These are phyloP conservation scores for Beauveria sp. DNA, from an alignment of 2,329 filamentous ascomycete species.

Conservation along the genomic window DNA sequence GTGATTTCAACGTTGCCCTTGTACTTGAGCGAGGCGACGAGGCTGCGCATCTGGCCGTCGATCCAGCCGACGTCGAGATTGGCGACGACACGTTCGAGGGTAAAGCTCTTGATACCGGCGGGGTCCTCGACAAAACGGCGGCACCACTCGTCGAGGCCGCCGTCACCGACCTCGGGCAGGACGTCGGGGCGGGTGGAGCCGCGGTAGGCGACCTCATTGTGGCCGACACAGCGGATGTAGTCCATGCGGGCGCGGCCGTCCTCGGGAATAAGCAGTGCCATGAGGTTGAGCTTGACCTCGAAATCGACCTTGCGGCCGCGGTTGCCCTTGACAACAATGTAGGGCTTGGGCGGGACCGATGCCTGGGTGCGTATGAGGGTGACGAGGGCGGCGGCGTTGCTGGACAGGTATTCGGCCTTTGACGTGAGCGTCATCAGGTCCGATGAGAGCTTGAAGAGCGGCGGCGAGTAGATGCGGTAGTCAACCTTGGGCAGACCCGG, in stretches of 20 bases:
- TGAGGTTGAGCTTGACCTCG: slow-evolving; percentile 45
- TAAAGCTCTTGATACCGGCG: slow-evolving; percentile 39
- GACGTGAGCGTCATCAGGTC: slow-evolving; percentile 42
- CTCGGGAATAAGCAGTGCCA: slow-evolving; percentile 44
- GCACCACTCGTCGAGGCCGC: slow-evolving; percentile 42
- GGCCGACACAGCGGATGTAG: slow-evolving; percentile 44
- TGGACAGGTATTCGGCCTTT: slow-evolving; percentile 40
- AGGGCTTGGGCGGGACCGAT: slow-evolving; percentile 47
- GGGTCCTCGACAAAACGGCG: slow-evolving; percentile 38
- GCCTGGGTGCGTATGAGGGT: slow-evolving; percentile 41
- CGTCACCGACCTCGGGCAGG: slow-evolving; percentile 35
- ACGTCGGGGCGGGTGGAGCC: slow-evolving; percentile 36
- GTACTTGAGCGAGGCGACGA: slow-evolving; percentile 43
- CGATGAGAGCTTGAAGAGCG: slow-evolving; percentile 42
- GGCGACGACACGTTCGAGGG: slow-evolving; percentile 43
- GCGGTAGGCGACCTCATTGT: slow-evolving; percentile 42
- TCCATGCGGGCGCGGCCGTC: slow-evolving; percentile 38
- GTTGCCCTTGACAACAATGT: slow-evolving; percentile 41
- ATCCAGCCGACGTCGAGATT: slow-evolving; percentile 49
- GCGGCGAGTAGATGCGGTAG: slow-evolving; percentile 45
- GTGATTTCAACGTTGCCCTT: slow-evolving; percentile 40
- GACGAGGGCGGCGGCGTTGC: slow-evolving; percentile 36
- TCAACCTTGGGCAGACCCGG: slow-evolving; percentile 41
- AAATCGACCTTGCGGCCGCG: slow-evolving; percentile 42
- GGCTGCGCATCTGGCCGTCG: slow-evolving; percentile 44